These are phyloP conservation scores for Thielaviopsis populi DNA, from an alignment of 2,329 filamentous ascomycete genomes.

Conservation along the genomic window DNA sequence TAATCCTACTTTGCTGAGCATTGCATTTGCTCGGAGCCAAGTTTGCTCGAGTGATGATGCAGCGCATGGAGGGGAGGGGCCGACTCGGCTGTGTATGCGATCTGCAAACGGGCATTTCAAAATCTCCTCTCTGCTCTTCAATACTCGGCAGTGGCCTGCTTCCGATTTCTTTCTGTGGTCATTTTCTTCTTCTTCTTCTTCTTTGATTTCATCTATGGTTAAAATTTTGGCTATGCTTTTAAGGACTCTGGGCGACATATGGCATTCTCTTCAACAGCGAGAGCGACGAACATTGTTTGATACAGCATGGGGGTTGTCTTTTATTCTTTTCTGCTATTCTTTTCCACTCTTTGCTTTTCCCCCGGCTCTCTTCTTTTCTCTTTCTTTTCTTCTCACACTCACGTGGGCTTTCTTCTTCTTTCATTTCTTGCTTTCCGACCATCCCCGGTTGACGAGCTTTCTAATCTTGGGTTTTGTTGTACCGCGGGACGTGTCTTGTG, in stretches of 20 bases:
- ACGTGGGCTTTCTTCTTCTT: not conserved
- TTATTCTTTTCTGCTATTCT: not conserved
- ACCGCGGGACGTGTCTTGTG: not conserved
- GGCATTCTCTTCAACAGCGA: constrained; percentile 18
- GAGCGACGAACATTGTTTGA: constrained; percentile 17
- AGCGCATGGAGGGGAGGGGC: not conserved
- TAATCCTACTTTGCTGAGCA: not conserved
- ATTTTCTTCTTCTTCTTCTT: not conserved
- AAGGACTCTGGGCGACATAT: constrained; percentile 12
- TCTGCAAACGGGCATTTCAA: not conserved
- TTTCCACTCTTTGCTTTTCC: too few relatives aligned
- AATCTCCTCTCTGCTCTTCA: not conserved
- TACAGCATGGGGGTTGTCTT: constrained; percentile 9
- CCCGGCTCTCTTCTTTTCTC: constrained; percentile 6
- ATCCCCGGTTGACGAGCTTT: not conserved
- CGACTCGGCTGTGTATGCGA: not conserved
- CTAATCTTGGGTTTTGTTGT: not conserved
- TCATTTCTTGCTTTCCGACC: not conserved
- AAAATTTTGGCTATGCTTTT: constrained; percentile 3
- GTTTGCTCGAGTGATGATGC: not conserved
- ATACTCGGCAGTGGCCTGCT: constrained; percentile 3
- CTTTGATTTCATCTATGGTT: constrained; percentile 1
- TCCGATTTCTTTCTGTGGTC: not conserved
- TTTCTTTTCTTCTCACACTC: not conserved
- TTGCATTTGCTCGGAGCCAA: not conserved